Evolutionary conservation across 305 asterid genomes (phyloP), one percentile per base, ranked within the genome.

Genomic region (Fraxinus sp.): DNA sequence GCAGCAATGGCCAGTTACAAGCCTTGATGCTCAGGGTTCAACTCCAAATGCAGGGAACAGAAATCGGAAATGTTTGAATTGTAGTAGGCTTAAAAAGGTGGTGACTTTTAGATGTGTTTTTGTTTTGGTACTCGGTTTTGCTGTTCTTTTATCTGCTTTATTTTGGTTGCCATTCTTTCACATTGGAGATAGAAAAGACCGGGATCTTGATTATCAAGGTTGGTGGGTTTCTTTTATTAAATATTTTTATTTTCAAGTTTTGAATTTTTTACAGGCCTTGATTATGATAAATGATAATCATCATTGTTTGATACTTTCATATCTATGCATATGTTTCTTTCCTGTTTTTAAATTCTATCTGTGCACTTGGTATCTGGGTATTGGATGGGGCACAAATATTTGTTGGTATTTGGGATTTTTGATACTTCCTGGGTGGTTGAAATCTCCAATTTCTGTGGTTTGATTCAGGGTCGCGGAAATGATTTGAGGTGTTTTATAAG

Each of bases 131-230:
- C 90, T 95, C 80, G 92, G 94, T 49, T 85, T 87, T 33, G 98
- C 91, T 30, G 95, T 93, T 82, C 75, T 91, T 18, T 81, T 92
- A 68, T 91, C 97, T 82, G 95, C 96, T 76, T 77, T 92, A 36
- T 94, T 95, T 81, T 92, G 90, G 93, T 84, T 92, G 86, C 98
- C 98, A 20, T 80, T 91, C 79, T 91, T 93, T 82, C 92, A 81
- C 59, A 71, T 16, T 76, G 90, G 96, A 83, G 88, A 91, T 89
- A 89, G 77, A 24, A 84, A 84, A 86, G 93, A 87, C 91, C 95
- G 87, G 91, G 98, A 93, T 91, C 97, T 93, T 86, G 92, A 91
- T 36, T 92, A 89, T 82, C 79, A 74, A 92, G 92, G 95, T 92
- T 83, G 81, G 86, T 80, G 88, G 92, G 7, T 55, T 71, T 74